These are phyloP conservation scores for Priceomyces castillae DNA, from an alignment of 805 yeast species.

Conservation along the genomic window DNA sequence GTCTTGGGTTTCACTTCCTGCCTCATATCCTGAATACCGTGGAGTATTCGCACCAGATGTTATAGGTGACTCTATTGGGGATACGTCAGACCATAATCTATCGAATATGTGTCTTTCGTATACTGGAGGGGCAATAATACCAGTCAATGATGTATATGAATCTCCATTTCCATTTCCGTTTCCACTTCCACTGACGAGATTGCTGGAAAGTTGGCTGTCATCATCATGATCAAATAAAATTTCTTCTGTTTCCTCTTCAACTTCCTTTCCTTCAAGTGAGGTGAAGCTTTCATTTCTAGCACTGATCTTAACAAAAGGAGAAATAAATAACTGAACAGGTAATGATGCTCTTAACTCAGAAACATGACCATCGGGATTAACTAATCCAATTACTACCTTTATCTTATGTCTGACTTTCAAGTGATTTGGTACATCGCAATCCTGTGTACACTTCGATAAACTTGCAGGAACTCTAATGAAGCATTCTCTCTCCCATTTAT, in stretches of 20 bases:
- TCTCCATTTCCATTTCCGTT: slow-evolving; percentile 27
- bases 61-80: slow-evolving; percentile 48
- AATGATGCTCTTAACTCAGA: slow-evolving; percentile 89
- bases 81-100: slow-evolving; percentile 66
- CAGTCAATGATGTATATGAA: slow-evolving; percentile 33
- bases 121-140: slow-evolving; percentile 77
- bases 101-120: slow-evolving; percentile 83
- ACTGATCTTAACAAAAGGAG: slow-evolving; percentile 76
- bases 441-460: slow-evolving; percentile 78
- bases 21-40: slow-evolving; percentile 10
- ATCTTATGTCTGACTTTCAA: slow-evolving; percentile 87
- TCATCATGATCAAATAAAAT: slow-evolving; percentile 27
- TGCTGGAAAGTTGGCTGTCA: slow-evolving; percentile 17
- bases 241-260: slow-evolving; percentile 22
- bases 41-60: slow-evolving; percentile 44
- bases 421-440: slow-evolving; percentile 66
- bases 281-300: slow-evolving; percentile 36
- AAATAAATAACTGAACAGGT: slow-evolving; percentile 72
- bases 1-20: slow-evolving; percentile 13
- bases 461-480: slow-evolving; percentile 66
- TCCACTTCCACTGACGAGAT: slow-evolving; percentile 10
- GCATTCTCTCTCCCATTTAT: slow-evolving; percentile 71
- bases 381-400: slow-evolving; percentile 72
- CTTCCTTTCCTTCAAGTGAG: slow-evolving; percentile 2
- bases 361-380: slow-evolving; percentile 88